A percentile compares a stretch with the other conserved stretches of the same genome.
Conservation (phyloP, 2,329 filamentous ascomycete species). For the Ascochyta clinopodiicola region DNA sequence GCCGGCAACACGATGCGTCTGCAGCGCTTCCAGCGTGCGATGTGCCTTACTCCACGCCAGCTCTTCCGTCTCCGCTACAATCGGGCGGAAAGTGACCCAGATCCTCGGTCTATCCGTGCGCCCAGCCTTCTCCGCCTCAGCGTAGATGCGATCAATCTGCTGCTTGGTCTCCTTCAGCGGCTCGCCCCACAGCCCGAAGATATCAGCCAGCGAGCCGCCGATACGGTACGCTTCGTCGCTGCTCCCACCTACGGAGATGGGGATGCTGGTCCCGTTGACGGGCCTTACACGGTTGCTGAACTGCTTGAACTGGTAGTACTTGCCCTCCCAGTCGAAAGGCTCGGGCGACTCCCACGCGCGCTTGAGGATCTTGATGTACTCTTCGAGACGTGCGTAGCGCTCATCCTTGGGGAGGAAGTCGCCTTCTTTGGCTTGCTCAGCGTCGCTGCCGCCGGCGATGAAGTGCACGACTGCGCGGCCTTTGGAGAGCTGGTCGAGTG, state of each 20-base stretch:
- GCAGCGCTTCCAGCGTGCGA: slow-evolving; percentile 60
- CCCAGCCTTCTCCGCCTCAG: slow-evolving; percentile 64
- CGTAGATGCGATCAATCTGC: slow-evolving; percentile 67
- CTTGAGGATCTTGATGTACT: slow-evolving; percentile 67
- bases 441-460: slow-evolving; percentile 67
- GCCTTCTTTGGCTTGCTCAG: slow-evolving; percentile 65
- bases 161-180: slow-evolving; percentile 68
- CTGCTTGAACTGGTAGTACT: slow-evolving; percentile 66
- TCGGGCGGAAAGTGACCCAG: slow-evolving; percentile 70
- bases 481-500: slow-evolving; percentile 64
- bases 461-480: slow-evolving; percentile 68
- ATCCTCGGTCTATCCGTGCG: slow-evolving; percentile 63
- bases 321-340: slow-evolving; percentile 67
- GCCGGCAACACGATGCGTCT: slow-evolving; percentile 45
- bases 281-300: slow-evolving; percentile 64
- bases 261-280: slow-evolving; percentile 58
- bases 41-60: slow-evolving; percentile 68
- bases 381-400: slow-evolving; percentile 65
- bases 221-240: slow-evolving; percentile 66
- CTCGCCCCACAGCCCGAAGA: slow-evolving; percentile 70
- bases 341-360: slow-evolving; percentile 64
- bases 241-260: slow-evolving; percentile 66
- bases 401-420: slow-evolving; percentile 65
- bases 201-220: slow-evolving; percentile 65
- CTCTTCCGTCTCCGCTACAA: slow-evolving; percentile 66